A percentile compares a stretch with the other conserved stretches of the same genome.
Evolutionary conservation across 2,329 filamentous ascomycete genomes (phyloP).

Genomic region (Hypoxylon sp.): DNA sequence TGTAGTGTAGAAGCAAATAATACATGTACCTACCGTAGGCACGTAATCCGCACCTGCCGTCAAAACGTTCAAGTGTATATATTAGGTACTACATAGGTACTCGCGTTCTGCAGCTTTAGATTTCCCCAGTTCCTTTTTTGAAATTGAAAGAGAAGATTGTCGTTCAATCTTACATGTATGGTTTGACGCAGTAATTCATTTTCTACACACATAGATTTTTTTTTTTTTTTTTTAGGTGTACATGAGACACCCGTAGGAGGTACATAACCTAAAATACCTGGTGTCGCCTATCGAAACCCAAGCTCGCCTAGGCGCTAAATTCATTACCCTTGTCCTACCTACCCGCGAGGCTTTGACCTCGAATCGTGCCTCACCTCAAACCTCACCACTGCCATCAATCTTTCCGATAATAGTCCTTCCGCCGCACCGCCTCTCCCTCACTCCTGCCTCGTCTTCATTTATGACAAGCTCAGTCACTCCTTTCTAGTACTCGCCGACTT

Average conservation of each 20-base stretch:
- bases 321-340: constrained; percentile 29
- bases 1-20: background rate
- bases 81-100: too few species aligned
- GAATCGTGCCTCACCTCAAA: constrained; percentile 25
- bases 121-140: background rate
- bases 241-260: background rate
- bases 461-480: constrained; percentile 40
- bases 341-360: constrained; percentile 31
- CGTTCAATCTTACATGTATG: background rate
- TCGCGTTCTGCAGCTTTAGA: background rate
- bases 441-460: constrained; percentile 9
- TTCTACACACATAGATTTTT: background rate
- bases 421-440: constrained; percentile 14
- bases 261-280: background rate
- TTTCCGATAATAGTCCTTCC: constrained; percentile 25
- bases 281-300: constrained; percentile 1
- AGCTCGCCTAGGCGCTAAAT: constrained; percentile 18
- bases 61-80: too few species aligned
- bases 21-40: background rate
- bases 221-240: background rate
- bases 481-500: constrained; percentile 25
- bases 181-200: background rate
- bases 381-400: constrained; percentile 8
- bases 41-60: too few species aligned
- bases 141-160: background rate